Evolutionary conservation across 1,284 basidiomycete genomes (phyloP), one percentile per base, ranked within the genome.

Genomic region (Puccinia horiana): DNA sequence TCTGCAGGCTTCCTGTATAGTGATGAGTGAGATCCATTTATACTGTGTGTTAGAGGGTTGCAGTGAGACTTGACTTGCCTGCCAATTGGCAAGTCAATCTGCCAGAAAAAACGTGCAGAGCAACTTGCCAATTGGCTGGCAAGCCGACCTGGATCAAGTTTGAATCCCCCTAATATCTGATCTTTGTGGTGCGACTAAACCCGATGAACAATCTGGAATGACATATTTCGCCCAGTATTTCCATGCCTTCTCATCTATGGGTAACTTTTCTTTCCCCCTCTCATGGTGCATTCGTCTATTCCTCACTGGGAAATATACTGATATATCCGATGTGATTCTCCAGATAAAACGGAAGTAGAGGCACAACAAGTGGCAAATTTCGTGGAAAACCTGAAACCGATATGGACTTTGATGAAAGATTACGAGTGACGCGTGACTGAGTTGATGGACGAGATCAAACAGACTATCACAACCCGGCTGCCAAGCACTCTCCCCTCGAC

Each of bases 211-310:
- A 67, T 95, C 93, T 87, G 93, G 96, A 37, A 96, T 96, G 94
- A 96, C 94, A 2, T 96, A 96, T 84, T 92, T 96, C 77, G 96
- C 96, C 52, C 95, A 95, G 85, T 98, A 91, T 88, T 99, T 99
- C 89, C 96, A 99, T 87, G 96, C 96, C 0, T 99, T 99, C 87
- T 96, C 95, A 0, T 92, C 94, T 0, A 96, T 97, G 92, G 94
- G 95, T 94, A 84, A 83, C 90, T 75, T 12, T 20, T 8, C 40
- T 40, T 26, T 32, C 88, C 18, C 88, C 91, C 69, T 91, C 91
- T 16, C 91, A 93, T 84, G n/a, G n/a, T n/a, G n/a, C n/a, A 70
- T 94, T 93, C 93, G 87, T 88, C 12, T 18, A 0, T 67, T 18
- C 44, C 44, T 69, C n/a, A 26, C 40, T 69, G 32, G 29, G 32